Evolutionary conservation across 1,284 basidiomycete genomes (phyloP).

Genomic region (Ceratobasidium sp.): DNA sequence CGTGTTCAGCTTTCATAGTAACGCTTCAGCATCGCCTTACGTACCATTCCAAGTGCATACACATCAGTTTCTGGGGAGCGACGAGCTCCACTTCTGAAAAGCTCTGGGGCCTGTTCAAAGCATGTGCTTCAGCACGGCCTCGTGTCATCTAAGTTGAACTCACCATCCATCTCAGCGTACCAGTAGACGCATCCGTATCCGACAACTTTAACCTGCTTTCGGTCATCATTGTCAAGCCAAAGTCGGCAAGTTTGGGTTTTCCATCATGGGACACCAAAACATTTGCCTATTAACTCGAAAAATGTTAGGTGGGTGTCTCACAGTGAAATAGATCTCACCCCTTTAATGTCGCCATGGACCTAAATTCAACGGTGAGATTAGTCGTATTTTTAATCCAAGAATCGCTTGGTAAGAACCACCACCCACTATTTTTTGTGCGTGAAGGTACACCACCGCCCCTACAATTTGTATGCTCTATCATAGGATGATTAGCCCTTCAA

Average conservation of each 20-base stretch:
- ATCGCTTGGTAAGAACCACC: no score
- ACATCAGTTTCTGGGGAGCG: neutral
- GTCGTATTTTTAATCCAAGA: no score
- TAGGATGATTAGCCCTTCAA: neutral
- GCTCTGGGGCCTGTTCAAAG: constrained; percentile 6
- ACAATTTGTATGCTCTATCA: neutral
- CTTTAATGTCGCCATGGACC: constrained; percentile 6
- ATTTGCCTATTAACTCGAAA: neutral
- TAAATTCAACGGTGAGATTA: no score
- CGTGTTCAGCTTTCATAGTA: no score
- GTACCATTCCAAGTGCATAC: neutral
- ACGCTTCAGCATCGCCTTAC: no score
- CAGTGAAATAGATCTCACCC: neutral
- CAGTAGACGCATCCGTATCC: neutral
- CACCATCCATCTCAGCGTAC: neutral
- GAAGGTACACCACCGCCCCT: neutral
- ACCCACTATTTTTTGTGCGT: neutral
- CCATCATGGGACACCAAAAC: neutral
- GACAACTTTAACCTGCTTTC: neutral
- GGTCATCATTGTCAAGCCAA: neutral
- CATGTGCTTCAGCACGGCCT: no score
- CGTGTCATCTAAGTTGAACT: no score
- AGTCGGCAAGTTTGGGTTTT: neutral
- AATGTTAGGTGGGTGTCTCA: no score
- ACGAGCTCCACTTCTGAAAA: neutral